Base-by-base conservation (phyloP, 2,329 filamentous ascomycete genomes). In the Botrytis galanthina region DNA sequence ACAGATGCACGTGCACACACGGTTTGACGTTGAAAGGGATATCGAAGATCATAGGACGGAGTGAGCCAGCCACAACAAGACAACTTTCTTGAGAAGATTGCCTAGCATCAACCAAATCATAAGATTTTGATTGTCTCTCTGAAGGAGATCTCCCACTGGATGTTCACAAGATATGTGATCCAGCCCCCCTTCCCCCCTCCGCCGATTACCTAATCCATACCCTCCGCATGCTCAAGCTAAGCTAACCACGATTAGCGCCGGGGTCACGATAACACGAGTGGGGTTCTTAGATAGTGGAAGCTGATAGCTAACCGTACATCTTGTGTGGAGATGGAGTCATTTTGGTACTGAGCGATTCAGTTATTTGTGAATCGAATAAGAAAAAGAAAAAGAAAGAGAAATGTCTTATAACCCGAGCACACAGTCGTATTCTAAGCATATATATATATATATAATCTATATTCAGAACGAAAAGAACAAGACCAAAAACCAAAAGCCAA, bases 251-350 rank as follows among this genome's bases (percentile, higher is more conserved):
- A 63, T 42, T 42, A 63, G 26, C 60, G 8, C 26, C 8, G 60
- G 60, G 37, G 37, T 42, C 37, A 42, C 37, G 60, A 63, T 63
- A 63, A 63, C 60, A 61, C 22, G 37, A 42, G 60, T 42, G 60
- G 60, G 60, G 60, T 9, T n/a, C 26, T 9, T 22, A 35, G 57
- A 60, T 60, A 60, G 32, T 35, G 29, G 14, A 60, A 32, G 32
- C 57, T 42, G 60, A 62, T 62, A 62, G 60, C 60, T 62, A 62
- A 16, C 60, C 60, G 35, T 42, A 62, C 37, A 42, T 29, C 37
- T 39, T 37, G 60, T 37, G 60, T 37, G 59, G 59, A 10, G 59
- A 61, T 37, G 32, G 59, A 61, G 10, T 61, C 22, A 26, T 8
- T 37, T 37, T 16, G 12, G n/a, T 7, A 26, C 12, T 37, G 16